Percentiles rank a stretch among this genome's conserved stretches.
These are phyloP conservation scores for Aspergillus avenaceus DNA, from an alignment of 495 filamentous ascomycete species.

Conservation along the genomic window DNA sequence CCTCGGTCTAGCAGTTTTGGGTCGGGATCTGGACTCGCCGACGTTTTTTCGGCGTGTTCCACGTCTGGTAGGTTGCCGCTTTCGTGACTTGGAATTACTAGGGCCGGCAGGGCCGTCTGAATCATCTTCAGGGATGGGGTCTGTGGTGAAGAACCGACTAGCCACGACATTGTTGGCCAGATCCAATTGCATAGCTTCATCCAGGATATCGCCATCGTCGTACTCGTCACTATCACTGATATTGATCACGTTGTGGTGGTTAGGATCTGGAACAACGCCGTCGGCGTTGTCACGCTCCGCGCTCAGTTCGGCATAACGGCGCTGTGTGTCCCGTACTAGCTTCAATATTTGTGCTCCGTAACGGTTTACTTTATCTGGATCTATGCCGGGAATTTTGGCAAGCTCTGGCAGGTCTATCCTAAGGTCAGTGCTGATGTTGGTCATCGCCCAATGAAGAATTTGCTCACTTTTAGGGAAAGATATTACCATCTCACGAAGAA, in stretches of 20 bases:
- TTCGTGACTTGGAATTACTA: constrained; percentile 23
- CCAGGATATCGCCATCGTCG: constrained; percentile 43
- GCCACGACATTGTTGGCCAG: constrained; percentile 29
- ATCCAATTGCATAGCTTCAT: constrained; percentile 14
- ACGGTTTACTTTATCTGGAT: constrained; percentile 61
- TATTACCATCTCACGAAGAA: constrained; percentile 82
- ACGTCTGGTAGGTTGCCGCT: constrained; percentile 26
- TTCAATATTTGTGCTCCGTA: constrained; percentile 66
- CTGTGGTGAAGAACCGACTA: constrained; percentile 46
- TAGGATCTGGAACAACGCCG: constrained; percentile 49
- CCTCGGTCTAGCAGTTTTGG: constrained; percentile 23
- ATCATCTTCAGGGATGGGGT: constrained; percentile 19
- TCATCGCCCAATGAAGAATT: constrained; percentile 3
- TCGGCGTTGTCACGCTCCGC: constrained; percentile 37
- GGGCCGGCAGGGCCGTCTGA: constrained; percentile 20
- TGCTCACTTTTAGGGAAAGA: constrained; percentile 58
- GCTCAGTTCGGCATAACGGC: constrained; percentile 58
- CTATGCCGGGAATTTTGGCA: constrained; percentile 62
- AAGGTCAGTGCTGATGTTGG: constrained; percentile 4
- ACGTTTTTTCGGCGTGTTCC: constrained; percentile 27
- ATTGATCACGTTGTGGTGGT: constrained; percentile 64
- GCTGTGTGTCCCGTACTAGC: constrained; percentile 53
- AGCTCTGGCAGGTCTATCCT: constrained; percentile 47
- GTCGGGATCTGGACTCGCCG: constrained; percentile 20
- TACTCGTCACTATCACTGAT: constrained; percentile 55